Percentiles rank a stretch among this genome's conserved stretches.
These are phyloP conservation scores for Berberis vulgaris DNA, from an alignment of 164 flowering plant species.

Conservation along the genomic window DNA sequence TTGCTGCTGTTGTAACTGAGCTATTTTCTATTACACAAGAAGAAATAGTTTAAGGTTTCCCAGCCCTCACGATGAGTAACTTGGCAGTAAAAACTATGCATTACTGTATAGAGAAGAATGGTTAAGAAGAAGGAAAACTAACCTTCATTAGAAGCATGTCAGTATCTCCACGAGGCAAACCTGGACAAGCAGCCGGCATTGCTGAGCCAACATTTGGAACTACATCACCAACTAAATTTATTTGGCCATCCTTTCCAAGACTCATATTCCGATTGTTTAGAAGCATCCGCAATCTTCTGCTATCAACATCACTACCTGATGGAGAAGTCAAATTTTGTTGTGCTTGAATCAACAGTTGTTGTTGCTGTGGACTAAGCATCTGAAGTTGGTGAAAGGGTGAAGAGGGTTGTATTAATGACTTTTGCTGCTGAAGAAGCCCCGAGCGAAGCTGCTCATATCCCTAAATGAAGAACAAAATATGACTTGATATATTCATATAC, in stretches of 20 bases:
- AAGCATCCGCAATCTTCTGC: constrained; percentile 77
- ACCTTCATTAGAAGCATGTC: constrained; percentile 79
- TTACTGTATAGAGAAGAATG: not conserved
- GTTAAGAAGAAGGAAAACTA: not conserved
- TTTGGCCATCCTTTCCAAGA: constrained; percentile 66
- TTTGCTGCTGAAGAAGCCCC: constrained; percentile 90
- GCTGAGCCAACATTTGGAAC: constrained; percentile 74
- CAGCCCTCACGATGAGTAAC: too few species aligned
- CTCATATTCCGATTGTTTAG: constrained; percentile 47
- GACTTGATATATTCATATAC: not conserved
- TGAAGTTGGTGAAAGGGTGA: constrained; percentile 89
- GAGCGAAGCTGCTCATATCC: constrained; percentile 76
- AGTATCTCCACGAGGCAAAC: constrained; percentile 62
- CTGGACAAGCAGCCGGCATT: constrained; percentile 48
- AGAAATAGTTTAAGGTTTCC: constrained; percentile 9
- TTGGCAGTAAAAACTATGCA: not conserved
- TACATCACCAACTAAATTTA: constrained; percentile 76
- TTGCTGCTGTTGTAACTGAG: constrained; percentile 64
- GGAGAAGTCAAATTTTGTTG: constrained; percentile 78
- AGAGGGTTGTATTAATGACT: constrained; percentile 72
- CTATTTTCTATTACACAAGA: constrained; percentile 55
- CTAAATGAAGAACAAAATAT: constrained; percentile 17
- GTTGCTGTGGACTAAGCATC: constrained; percentile 83
- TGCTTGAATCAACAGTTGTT: constrained; percentile 72
- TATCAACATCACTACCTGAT: constrained; percentile 66